Percentiles rank a stretch among this genome's conserved stretches.
Evolutionary conservation across 345 rosid species (phyloP).

Genomic region (Erucastrum elatum): DNA sequence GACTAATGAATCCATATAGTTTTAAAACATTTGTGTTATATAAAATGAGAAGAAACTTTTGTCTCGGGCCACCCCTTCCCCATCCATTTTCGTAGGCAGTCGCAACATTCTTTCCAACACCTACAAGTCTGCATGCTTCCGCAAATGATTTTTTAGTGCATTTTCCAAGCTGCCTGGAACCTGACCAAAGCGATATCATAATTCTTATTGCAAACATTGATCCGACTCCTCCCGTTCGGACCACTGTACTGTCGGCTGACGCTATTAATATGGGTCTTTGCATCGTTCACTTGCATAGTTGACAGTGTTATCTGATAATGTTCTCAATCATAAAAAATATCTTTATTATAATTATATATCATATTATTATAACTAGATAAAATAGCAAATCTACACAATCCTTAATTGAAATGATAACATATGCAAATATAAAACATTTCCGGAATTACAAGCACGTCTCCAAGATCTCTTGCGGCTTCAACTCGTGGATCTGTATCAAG

Average conservation of each 20-base stretch:
- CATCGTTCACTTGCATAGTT: constrained; percentile 8
- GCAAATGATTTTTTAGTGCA: not conserved
- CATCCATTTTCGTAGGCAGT: constrained; percentile 6
- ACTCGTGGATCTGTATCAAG: not conserved
- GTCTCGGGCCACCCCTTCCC: not conserved
- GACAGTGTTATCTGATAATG: not conserved
- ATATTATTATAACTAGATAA: not conserved
- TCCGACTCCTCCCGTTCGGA: constrained; percentile 17
- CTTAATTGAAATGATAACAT: not conserved
- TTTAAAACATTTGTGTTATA: not conserved
- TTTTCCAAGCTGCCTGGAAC: constrained; percentile 11
- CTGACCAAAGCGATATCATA: constrained; percentile 6
- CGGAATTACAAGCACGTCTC: constrained; percentile 13
- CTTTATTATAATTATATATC: not conserved
- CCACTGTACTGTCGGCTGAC: not conserved
- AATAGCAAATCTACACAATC: not conserved
- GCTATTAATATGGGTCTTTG: not conserved
- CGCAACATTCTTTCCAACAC: not conserved
- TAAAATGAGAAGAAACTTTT: not conserved
- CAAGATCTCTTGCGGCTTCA: not conserved
- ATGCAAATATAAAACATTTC: not conserved
- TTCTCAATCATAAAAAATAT: not conserved
- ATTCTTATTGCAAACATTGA: not conserved
- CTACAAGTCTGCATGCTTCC: not conserved
- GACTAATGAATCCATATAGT: not conserved